Conservation (phyloP, 2,329 filamentous ascomycete species). For the Fusarium musae region DNA sequence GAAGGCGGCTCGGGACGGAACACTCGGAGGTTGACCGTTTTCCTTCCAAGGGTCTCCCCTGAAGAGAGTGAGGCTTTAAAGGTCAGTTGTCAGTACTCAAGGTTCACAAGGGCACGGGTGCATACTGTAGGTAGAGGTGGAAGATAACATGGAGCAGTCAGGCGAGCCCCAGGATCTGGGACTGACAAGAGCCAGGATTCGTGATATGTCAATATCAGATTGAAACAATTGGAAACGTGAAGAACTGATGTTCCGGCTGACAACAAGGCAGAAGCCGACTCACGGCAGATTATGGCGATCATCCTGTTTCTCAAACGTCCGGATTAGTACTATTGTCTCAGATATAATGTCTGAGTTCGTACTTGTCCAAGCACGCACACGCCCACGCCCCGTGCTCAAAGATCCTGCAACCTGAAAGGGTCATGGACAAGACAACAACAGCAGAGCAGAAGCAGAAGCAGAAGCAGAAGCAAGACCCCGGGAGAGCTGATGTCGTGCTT, state of each 20-base stretch:
- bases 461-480: conserved; percentile 21
- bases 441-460: background rate
- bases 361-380: background rate
- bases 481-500: conserved; percentile 29
- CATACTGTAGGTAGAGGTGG: background rate
- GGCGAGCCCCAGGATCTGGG: background rate
- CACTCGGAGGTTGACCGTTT: background rate
- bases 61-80: background rate
- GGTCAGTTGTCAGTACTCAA: background rate
- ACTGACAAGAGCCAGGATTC: background rate
- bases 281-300: conserved; percentile 7
- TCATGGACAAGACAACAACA: background rate
- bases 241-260: background rate
- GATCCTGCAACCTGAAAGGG: conserved; percentile 35
- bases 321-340: conserved; percentile 28
- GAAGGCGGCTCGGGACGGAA: conserved; percentile 3
- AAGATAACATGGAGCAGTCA: background rate
- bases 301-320: conserved; percentile 21
- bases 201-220: background rate
- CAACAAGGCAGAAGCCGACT: background rate
- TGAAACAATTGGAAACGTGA: conserved; percentile 3
- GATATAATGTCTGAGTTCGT: conserved; percentile 37
- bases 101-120: background rate
- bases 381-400: conserved; percentile 21
- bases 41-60: background rate